Conservation (phyloP, 73 alveolate species). For the Stentor roeselii region DNA sequence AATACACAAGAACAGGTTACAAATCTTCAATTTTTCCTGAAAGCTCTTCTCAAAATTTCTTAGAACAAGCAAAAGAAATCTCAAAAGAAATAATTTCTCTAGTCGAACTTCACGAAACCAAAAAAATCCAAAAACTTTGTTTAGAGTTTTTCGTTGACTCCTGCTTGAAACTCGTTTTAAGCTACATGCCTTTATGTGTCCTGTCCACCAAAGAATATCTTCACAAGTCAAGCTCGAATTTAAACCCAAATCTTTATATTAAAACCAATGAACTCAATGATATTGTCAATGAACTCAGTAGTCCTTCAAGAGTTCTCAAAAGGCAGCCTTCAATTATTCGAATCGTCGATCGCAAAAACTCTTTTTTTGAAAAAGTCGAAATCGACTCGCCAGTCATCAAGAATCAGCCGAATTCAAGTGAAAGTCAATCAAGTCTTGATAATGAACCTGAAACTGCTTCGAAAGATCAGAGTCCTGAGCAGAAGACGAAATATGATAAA, state of each 20-base stretch:
- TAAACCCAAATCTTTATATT: too few species aligned
- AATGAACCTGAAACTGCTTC: background rate
- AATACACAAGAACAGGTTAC: background rate
- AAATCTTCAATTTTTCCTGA: background rate
- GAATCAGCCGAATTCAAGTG: background rate
- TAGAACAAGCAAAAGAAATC: background rate
- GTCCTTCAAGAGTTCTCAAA: background rate
- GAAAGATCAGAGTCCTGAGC: background rate
- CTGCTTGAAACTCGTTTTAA: background rate
- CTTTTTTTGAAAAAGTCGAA: background rate
- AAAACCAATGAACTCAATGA: background rate
- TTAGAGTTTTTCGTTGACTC: background rate
- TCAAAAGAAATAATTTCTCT: too few species aligned
- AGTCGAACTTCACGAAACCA: background rate
- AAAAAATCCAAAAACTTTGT: too few species aligned
- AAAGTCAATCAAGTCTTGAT: too few species aligned
- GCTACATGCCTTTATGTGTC: background rate
- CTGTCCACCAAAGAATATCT: background rate
- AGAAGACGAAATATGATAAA: background rate
- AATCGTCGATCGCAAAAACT: background rate
- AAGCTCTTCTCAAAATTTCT: background rate
- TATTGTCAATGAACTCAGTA: background rate
- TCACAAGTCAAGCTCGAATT: too few species aligned
- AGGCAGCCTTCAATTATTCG: background rate
- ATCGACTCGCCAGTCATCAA: background rate